These are phyloP conservation scores for Dillenia turbinata DNA, from an alignment of 164 flowering plant species.

Conservation along the genomic window DNA sequence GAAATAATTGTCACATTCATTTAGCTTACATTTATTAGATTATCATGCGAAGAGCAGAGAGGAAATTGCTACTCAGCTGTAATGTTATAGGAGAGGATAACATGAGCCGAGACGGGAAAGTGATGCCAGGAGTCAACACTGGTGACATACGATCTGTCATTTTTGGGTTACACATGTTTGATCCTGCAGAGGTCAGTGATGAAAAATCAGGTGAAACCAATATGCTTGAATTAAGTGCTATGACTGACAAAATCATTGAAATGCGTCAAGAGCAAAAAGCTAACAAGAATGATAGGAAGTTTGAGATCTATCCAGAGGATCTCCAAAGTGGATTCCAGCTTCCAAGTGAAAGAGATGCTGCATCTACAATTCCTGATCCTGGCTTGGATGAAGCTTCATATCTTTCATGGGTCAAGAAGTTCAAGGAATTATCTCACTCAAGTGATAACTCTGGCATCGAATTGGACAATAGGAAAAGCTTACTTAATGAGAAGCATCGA, in stretches of 20 bases:
- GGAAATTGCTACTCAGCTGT: constrained; percentile 76
- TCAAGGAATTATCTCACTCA: constrained; percentile 49
- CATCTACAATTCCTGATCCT: constrained; percentile 31
- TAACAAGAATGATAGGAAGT: constrained; percentile 41
- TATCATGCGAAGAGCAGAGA: constrained; percentile 78
- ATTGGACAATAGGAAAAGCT: constrained; percentile 31
- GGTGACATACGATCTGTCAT: constrained; percentile 72
- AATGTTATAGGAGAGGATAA: constrained; percentile 62
- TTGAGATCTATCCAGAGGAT: constrained; percentile 45
- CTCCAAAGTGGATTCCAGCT: constrained; percentile 23
- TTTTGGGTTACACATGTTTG: constrained; percentile 73
- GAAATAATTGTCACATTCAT: too few species aligned
- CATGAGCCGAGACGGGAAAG: constrained; percentile 36
- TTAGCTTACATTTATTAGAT: constrained; percentile 31
- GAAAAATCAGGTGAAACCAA: constrained; percentile 36
- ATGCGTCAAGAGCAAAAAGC: constrained; percentile 39
- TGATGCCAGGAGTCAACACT: constrained; percentile 35
- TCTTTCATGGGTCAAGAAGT: constrained; percentile 78
- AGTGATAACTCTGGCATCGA: constrained; percentile 25
- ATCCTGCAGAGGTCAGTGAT: constrained; percentile 38
- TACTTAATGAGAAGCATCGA: constrained; percentile 38
- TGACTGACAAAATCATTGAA: constrained; percentile 63
- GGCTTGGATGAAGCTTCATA: constrained; percentile 82
- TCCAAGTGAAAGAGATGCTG: constrained; percentile 14
- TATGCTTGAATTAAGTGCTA: constrained; percentile 32